Base-by-base conservation (phyloP, 164 flowering plant genomes). In the Umbellularia californica region DNA sequence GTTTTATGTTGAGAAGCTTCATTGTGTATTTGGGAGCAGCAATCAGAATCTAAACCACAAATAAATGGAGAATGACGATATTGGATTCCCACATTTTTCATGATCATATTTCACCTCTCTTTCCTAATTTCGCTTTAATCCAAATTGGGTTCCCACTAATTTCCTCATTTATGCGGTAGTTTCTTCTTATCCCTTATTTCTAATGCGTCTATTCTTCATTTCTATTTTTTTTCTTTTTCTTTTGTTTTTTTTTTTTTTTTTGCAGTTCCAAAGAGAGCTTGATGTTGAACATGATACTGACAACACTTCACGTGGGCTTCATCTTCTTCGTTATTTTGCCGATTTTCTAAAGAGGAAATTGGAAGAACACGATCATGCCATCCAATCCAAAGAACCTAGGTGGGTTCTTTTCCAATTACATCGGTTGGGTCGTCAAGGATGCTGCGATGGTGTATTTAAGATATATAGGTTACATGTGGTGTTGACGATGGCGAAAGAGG, bases 401-500 rank as follows among this genome's bases (percentile, higher is more conserved):
- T 19, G 89, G 98, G 20, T 89, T 95, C 70, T 77, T 86, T 63
- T 97, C 98, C 0, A 84, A 70, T 79, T 98, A 97, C 5, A 81
- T 67, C 11, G 22, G 84, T 6, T 97, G 99, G 0, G 93, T 93
- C 2, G 80, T 95, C 70, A 83, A 90, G 25, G 98, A 97, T 0
- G 97, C 95, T 0, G 92, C 98, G 2, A 78, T 88, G 87, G 97
- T 95, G 28, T 95, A 91, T 74, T 50, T 93, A 60, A 93, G 98
- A 72, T 95, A 93, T 76, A 95, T 93, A 5, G 99, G 98, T 0
- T 95, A 93, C 83, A 95, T 76, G 91, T 97, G 68, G 98, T 93
- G 11, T 93, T 98, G 0, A 95, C 98, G 23, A 85, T 95, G 94
- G 97, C 99, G 0, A 98, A 95, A 75, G 99, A 95, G 74, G 93